Percentiles rank a stretch among this genome's conserved stretches.
These are phyloP conservation scores for Climacium dendroides DNA, from an alignment of 225 moss, liverwort and hornwort genomes.

Conservation along the genomic window DNA sequence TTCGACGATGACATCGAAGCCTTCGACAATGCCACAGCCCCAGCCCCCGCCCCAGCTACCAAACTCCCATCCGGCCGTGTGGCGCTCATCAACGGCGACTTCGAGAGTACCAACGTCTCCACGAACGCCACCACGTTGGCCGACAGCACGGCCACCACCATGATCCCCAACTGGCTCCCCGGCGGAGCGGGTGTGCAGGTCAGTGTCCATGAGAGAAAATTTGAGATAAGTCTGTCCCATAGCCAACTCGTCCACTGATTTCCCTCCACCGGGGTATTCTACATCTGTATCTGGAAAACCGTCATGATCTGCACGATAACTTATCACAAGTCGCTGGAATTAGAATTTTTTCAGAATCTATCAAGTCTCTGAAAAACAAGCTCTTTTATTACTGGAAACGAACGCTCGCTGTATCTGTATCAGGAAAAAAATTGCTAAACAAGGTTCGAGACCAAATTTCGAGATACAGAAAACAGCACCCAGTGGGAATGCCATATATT, in stretches of 20 bases:
- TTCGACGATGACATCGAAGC: not conserved
- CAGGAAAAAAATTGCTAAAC: not conserved
- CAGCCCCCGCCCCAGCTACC: not conserved
- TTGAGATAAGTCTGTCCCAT: not conserved
- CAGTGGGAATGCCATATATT: not conserved
- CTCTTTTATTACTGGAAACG: not conserved
- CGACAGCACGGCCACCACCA: not conserved
- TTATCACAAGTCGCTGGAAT: not conserved
- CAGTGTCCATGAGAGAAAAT: not conserved
- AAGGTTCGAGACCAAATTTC: not conserved
- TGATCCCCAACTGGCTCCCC: conserved; percentile 23
- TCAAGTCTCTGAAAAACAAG: not conserved
- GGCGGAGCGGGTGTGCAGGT: conserved; percentile 20
- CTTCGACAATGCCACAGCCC: not conserved
- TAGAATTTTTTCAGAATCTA: not conserved
- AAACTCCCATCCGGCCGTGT: not conserved
- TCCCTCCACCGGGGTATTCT: not conserved
- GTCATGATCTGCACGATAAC: not conserved
- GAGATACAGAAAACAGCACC: not conserved
- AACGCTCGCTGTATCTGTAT: not conserved
- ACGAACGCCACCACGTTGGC: not conserved
- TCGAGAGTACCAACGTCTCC: conserved; percentile 14
- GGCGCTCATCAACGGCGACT: conserved; percentile 19
- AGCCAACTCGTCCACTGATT: not conserved
- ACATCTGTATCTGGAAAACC: not conserved